These are phyloP conservation scores for Caryopteris hybrid DNA, from an alignment of 305 asterid species.

Conservation along the genomic window DNA sequence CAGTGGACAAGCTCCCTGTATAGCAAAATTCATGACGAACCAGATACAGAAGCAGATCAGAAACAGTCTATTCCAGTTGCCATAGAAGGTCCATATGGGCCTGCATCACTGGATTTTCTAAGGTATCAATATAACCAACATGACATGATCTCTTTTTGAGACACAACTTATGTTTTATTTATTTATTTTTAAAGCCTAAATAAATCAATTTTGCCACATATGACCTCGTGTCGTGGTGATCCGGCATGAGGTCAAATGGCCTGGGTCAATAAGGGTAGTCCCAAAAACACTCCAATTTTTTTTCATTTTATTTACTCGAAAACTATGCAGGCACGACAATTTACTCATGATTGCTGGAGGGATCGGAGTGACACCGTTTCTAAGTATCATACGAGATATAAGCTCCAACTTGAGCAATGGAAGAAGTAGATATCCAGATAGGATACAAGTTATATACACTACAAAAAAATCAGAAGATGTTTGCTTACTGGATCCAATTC, in stretches of 20 bases:
- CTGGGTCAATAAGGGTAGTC: too few relatives aligned
- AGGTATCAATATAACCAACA: slow-evolving; percentile 36
- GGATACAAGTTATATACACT: slow-evolving; percentile 48
- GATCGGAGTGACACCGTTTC: slow-evolving; percentile 73
- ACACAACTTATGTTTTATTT: too few relatives aligned
- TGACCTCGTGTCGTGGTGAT: too few relatives aligned
- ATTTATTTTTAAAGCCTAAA: too few relatives aligned
- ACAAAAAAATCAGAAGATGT: slow-evolving; percentile 45
- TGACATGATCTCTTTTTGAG: not conserved
- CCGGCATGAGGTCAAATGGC: too few relatives aligned
- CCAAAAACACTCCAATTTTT: not conserved
- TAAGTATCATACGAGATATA: slow-evolving; percentile 63
- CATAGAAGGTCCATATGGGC: slow-evolving; percentile 83
- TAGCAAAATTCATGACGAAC: slow-evolving; percentile 27
- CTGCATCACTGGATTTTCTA: slow-evolving; percentile 52
- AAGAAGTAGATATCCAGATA: slow-evolving; percentile 34
- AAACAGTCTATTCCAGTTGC: slow-evolving; percentile 43
- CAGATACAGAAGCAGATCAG: slow-evolving; percentile 51
- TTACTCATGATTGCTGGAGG: slow-evolving; percentile 83
- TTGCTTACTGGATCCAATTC: slow-evolving; percentile 49
- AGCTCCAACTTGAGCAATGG: slow-evolving; percentile 19
- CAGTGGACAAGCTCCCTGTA: slow-evolving; percentile 67
- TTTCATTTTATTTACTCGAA: not conserved
- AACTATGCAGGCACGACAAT: slow-evolving; percentile 48
- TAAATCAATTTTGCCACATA: too few relatives aligned